Percentiles rank a stretch among this genome's conserved stretches.
phyloP scores from a whole-genome alignment of 1,139 yeast species.

The Pichia sp. region DNA sequence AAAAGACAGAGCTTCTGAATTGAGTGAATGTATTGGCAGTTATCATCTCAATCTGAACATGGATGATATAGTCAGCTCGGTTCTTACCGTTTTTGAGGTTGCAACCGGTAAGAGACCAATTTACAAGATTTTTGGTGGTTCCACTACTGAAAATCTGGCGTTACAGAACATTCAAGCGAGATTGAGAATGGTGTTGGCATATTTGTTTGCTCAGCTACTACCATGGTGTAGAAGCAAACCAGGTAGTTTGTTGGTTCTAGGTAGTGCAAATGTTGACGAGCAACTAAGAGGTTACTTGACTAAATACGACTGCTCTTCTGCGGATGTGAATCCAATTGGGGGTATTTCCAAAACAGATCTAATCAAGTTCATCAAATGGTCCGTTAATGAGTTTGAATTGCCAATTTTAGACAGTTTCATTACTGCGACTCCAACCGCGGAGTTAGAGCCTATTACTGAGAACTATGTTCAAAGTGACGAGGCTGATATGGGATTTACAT shows the following conservation, averaged over 20 bases:
- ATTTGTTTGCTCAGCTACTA: conserved; percentile 83
- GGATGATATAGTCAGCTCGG: conserved; percentile 74
- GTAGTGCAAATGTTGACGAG: conserved; percentile 98
- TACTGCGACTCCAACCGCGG: conserved; percentile 95
- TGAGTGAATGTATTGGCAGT: conserved; percentile 73
- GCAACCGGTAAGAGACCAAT: conserved; percentile 88
- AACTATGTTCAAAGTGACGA: conserved; percentile 93
- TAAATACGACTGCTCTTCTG: conserved; percentile 93
- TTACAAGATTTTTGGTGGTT: conserved; percentile 89
- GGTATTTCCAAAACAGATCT: conserved; percentile 92
- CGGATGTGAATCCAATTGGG: conserved; percentile 96
- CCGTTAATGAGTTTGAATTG: conserved; percentile 55
- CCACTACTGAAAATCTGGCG: conserved; percentile 84
- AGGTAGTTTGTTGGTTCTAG: conserved; percentile 82
- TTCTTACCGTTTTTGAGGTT: conserved; percentile 67
- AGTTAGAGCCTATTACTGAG: conserved; percentile 89
- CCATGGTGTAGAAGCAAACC: conserved; percentile 84
- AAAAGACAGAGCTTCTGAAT: conserved; percentile 68
- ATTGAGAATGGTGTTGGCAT: conserved; percentile 87
- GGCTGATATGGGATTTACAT: conserved; percentile 96
- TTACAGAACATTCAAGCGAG: conserved; percentile 95
- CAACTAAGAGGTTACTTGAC: conserved; percentile 92
- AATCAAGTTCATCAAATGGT: conserved; percentile 77
- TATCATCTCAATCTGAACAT: conserved; percentile 88
- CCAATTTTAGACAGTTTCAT: conserved; percentile 75